Evolutionary conservation across 352 stramenopile genomes (phyloP).

Genomic region (Phytophthora syringae): DNA sequence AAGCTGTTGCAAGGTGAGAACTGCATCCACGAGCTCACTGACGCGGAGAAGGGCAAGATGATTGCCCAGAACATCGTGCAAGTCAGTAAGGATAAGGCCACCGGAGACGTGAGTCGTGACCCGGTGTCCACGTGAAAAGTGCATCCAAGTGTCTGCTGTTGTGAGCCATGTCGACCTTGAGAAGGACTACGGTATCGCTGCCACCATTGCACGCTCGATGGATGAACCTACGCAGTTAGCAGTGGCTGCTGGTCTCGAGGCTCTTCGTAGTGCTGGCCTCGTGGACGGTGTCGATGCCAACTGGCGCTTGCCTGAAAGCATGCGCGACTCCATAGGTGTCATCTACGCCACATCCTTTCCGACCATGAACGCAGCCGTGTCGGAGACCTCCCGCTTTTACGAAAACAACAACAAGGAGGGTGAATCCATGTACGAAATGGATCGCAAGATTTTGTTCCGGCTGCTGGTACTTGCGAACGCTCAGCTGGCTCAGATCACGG

Average conservation of each 20-base stretch:
- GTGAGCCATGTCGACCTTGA: slow-evolving; percentile 77
- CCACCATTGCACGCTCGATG: slow-evolving; percentile 94
- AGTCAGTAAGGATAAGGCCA: slow-evolving; percentile 57
- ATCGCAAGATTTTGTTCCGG: slow-evolving; percentile 97
- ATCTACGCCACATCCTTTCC: slow-evolving; percentile 97
- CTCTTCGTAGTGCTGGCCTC: slow-evolving; percentile 92
- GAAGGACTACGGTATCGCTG: slow-evolving; percentile 87
- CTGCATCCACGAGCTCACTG: slow-evolving; percentile 87
- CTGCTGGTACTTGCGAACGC: slow-evolving; percentile 96
- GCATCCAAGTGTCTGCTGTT: slow-evolving; percentile 92
- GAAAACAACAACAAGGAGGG: slow-evolving; percentile 22
- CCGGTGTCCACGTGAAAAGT: slow-evolving; percentile 55
- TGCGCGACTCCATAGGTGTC: slow-evolving; percentile 91
- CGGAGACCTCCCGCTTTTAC: slow-evolving; percentile 89
- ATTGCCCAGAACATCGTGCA: slow-evolving; percentile 95
- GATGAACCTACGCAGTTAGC: slow-evolving; percentile 94
- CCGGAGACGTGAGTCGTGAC: slow-evolving; percentile 46
- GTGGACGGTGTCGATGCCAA: slow-evolving; percentile 53
- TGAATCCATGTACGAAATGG: slow-evolving; percentile 86
- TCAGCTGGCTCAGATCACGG: slow-evolving; percentile 95
- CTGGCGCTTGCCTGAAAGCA: slow-evolving; percentile 90
- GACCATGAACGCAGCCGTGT: slow-evolving; percentile 93
- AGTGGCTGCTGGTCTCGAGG: slow-evolving; percentile 94
- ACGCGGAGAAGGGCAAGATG: slow-evolving; percentile 80
- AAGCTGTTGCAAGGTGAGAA: slow-evolving; percentile 91